Percentiles rank a stretch among this genome's conserved stretches.
phyloP scores from a whole-genome alignment of 2,329 filamentous ascomycete species.

The Sporothrix protearum region DNA sequence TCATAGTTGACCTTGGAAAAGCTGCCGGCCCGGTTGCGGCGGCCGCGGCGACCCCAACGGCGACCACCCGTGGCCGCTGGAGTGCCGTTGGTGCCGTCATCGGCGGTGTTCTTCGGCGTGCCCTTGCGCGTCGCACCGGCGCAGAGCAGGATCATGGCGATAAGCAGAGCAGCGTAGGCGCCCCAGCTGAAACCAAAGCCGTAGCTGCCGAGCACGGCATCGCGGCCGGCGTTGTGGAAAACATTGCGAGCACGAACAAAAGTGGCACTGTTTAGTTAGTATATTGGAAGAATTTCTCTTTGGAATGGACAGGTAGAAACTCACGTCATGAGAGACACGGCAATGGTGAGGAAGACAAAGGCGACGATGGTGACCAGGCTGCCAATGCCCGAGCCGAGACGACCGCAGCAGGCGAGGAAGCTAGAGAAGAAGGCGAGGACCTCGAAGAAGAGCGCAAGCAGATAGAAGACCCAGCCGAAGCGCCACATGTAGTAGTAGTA shows the following conservation, averaged over 20 bases:
- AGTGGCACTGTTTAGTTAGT: slow-evolving; percentile 43
- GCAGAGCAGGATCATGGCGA: slow-evolving; percentile 66
- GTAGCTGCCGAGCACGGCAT: slow-evolving; percentile 61
- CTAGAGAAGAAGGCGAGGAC: slow-evolving; percentile 63
- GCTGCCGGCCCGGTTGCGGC: slow-evolving; percentile 24
- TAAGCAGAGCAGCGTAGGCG: slow-evolving; percentile 61
- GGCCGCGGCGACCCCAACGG: slow-evolving; percentile 13
- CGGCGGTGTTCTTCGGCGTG: neutral
- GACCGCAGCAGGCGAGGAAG: slow-evolving; percentile 66
- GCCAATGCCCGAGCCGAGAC: slow-evolving; percentile 65
- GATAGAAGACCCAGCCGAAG: slow-evolving; percentile 88
- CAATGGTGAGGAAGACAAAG: slow-evolving; percentile 65
- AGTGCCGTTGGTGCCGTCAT: slow-evolving; percentile 8
- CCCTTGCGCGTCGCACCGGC: slow-evolving; percentile 47
- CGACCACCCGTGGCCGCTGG: neutral
- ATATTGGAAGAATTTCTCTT: neutral
- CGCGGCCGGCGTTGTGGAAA: slow-evolving; percentile 55
- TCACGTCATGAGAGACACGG: slow-evolving; percentile 72
- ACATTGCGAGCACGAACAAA: slow-evolving; percentile 67
- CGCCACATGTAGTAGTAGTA: slow-evolving; percentile 80
- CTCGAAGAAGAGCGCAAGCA: slow-evolving; percentile 79
- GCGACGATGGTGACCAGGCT: slow-evolving; percentile 56
- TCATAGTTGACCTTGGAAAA: slow-evolving; percentile 28
- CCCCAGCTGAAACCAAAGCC: slow-evolving; percentile 77
- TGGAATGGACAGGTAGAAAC: slow-evolving; percentile 33